Percentiles rank a stretch among this genome's conserved stretches.
phyloP scores from a whole-genome alignment of 495 filamentous ascomycete species.

The Evernia prunastri region DNA sequence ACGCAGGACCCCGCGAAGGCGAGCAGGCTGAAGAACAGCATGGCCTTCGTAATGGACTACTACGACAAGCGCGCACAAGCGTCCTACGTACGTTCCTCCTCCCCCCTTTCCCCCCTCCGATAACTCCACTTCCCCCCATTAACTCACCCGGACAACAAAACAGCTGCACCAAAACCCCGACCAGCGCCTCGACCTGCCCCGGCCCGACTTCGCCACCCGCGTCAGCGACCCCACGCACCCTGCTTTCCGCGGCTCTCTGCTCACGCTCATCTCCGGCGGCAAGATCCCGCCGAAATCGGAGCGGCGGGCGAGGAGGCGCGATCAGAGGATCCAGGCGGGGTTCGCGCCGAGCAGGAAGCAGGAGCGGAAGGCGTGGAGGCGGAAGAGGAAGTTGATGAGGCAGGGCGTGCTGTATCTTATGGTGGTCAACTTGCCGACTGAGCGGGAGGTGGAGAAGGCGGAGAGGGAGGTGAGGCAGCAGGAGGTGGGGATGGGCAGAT shows the following conservation, averaged over 20 bases:
- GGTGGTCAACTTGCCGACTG: constrained; percentile 11
- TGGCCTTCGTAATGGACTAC: neutral
- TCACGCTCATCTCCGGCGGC: neutral
- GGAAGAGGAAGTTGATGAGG: constrained; percentile 3
- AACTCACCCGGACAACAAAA: neutral
- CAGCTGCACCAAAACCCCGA: neutral
- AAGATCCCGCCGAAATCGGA: neutral
- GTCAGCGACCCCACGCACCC: neutral
- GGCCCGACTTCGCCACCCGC: neutral
- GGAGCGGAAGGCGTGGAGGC: constrained; percentile 8
- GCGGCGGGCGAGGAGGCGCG: neutral
- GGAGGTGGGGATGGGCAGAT: neutral
- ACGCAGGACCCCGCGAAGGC: constrained; percentile 20
- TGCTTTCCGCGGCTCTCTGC: neutral
- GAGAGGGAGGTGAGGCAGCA: neutral
- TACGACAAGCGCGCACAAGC: neutral
- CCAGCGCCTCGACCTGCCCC: neutral
- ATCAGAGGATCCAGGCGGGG: neutral
- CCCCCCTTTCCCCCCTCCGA: neutral
- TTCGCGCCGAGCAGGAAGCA: constrained; percentile 4
- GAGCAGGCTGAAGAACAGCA: neutral
- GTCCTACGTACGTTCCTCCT: neutral
- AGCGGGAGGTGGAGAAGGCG: neutral
- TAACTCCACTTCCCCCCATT: neutral
- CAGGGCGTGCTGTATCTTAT: constrained; percentile 12